phyloP scores from a whole-genome alignment of 495 filamentous ascomycete genomes.

The Lophiostoma macrostomum region DNA sequence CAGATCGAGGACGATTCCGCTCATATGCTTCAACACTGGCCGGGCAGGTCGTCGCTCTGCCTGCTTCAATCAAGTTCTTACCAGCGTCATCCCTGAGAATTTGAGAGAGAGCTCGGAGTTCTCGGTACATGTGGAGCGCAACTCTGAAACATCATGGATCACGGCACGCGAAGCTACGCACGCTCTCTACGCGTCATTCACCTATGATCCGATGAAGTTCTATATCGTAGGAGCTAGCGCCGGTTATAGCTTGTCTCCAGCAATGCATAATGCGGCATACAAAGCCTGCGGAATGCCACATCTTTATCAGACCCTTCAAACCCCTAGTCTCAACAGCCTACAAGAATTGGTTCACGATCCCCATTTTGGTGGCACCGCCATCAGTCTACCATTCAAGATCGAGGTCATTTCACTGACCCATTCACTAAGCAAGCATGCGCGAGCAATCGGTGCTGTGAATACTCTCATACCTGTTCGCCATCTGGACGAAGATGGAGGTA shows the following conservation, averaged over 20 bases:
- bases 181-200: conserved; percentile 53
- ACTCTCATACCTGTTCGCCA: conserved; percentile 73
- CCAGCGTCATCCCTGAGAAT: conserved; percentile 59
- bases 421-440: conserved; percentile 69
- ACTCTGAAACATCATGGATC: conserved; percentile 41
- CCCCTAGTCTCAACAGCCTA: conserved; percentile 60
- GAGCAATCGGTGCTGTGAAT: conserved; percentile 78
- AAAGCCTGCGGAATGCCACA: conserved; percentile 70
- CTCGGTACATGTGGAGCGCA: conserved; percentile 39
- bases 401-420: conserved; percentile 65
- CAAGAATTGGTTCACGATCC: conserved; percentile 60
- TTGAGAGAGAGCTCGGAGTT: conserved; percentile 13
- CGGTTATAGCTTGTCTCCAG: conserved; percentile 71
- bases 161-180: conserved; percentile 58
- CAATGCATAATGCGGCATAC: conserved; percentile 77
- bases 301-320: conserved; percentile 62
- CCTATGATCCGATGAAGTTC: conserved; percentile 66
- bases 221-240: conserved; percentile 73
- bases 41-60: conserved; percentile 63
- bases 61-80: conserved; percentile 65
- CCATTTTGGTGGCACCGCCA: conserved; percentile 68
- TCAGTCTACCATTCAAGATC: conserved; percentile 74
- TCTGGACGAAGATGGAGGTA: conserved; percentile 53
- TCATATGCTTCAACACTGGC: conserved; percentile 74
- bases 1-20: conserved; percentile 45